Conservation (phyloP, 2,329 filamentous ascomycete species). For the Colletotrichum australisinense region DNA sequence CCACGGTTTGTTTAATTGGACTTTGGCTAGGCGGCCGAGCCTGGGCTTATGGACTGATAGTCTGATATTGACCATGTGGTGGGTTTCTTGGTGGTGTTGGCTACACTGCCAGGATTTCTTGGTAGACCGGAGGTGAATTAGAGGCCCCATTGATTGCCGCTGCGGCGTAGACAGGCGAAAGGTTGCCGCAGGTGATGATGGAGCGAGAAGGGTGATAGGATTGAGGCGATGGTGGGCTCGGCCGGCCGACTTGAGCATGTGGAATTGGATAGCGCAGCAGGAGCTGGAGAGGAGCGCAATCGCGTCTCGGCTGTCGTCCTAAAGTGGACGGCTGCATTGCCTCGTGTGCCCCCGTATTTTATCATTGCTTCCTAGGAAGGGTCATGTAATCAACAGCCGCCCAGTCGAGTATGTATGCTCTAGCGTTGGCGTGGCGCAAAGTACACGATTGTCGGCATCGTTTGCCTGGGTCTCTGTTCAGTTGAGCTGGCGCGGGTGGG, state of each 20-base stretch:
- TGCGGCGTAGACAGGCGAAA: not conserved
- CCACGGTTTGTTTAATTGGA: constrained; percentile 1
- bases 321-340: constrained; percentile 26
- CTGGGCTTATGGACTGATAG: constrained; percentile 11
- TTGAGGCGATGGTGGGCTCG: constrained; percentile 10
- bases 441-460: not conserved
- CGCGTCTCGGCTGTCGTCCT: constrained; percentile 15
- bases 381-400: constrained; percentile 3
- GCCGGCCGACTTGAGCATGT: constrained; percentile 26
- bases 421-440: constrained; percentile 10
- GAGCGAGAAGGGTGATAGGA: not conserved
- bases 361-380: constrained; percentile 3
- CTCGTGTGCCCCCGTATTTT: constrained; percentile 27
- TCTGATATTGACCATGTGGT: not conserved
- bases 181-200: not conserved
- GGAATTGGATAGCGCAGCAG: constrained; percentile 7
- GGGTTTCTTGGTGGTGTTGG: not conserved
- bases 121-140: not conserved
- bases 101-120: not conserved
- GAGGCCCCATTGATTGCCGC: not conserved
- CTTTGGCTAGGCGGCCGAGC: not conserved
- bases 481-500: not conserved
- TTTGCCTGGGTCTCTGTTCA: not conserved
- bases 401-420: not conserved
- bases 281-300: not conserved